Conservation (phyloP, 768 basidiomycete genomes). For the Hydnum rufescens region DNA sequence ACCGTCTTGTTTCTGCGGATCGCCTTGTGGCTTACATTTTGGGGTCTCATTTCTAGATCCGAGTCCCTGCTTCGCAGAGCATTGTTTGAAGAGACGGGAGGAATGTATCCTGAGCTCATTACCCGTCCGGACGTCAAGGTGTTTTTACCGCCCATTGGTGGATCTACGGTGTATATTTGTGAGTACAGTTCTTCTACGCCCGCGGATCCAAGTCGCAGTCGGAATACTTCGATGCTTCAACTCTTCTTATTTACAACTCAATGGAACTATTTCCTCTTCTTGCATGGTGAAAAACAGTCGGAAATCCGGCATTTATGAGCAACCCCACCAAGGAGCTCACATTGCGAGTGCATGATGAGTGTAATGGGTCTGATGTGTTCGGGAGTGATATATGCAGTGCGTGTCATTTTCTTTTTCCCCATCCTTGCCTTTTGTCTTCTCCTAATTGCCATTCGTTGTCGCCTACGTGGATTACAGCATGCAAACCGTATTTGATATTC, state of each 20-base stretch:
- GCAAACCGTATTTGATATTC: slow-evolving; percentile 81
- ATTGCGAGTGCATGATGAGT: slow-evolving; percentile 85
- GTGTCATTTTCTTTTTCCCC: background rate
- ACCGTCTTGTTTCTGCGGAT: background rate
- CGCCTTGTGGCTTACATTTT: background rate
- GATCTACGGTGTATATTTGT: slow-evolving; percentile 84
- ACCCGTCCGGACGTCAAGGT: slow-evolving; percentile 90
- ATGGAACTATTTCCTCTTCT: background rate
- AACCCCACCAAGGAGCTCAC: slow-evolving; percentile 68
- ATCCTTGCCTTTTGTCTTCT: slow-evolving; percentile 9
- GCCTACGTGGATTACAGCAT: slow-evolving; percentile 24
- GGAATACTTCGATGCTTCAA: no score
- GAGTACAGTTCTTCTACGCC: no score
- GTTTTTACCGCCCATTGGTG: slow-evolving; percentile 89
- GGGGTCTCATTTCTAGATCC: slow-evolving; percentile 26
- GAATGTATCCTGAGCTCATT: slow-evolving; percentile 90
- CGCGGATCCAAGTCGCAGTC: no score
- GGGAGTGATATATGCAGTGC: slow-evolving; percentile 33
- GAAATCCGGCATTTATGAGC: slow-evolving; percentile 56
- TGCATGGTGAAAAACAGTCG: slow-evolving; percentile 29
- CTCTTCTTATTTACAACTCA: no score
- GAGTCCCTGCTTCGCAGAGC: slow-evolving; percentile 75
- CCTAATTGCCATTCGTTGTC: slow-evolving; percentile 47
- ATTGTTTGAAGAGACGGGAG: slow-evolving; percentile 89
- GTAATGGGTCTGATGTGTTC: slow-evolving; percentile 94